Base-by-base conservation (phyloP, 2,329 filamentous ascomycete genomes). In the Fusarium protoensiforme region DNA sequence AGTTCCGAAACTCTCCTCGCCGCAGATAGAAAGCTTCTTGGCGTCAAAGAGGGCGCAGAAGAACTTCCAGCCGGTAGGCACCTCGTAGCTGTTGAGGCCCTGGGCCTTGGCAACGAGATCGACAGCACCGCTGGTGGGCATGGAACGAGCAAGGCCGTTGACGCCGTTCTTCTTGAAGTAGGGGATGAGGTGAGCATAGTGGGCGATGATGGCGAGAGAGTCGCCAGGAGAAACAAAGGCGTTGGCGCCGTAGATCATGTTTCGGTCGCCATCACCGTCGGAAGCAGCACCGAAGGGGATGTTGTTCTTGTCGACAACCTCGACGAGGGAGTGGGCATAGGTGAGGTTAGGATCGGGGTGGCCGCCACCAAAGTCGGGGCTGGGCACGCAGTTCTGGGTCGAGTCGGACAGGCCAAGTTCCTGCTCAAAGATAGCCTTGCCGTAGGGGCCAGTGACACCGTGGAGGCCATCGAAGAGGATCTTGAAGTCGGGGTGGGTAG, bases 191-290 rank as follows among this genome's bases (percentile, higher is more conserved):
- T 98, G 91, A 77, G 96, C 95, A 83, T 99, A 93, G 87, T 99
- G 96, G 57, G 96, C 95, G 80, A 99, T 99, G 82, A 99, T 99
- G 80, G 96, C 96, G 79, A 99, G 88, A 80, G 94, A 98, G 87
- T 99, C 96, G 81, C 96, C 96, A 9, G 96, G 96, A 9, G 96
- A 98, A 71, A 99, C 96, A 81, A 99, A 99, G 51, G 93, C 92
- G 80, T 97, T 96, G 75, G 96, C 95, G 72, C 96, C 96, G 85
- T 99, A 99, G 81, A 99, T 99, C 96, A 99, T 99, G 91, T 99
- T 99, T 78, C 96, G 94, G 87, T 99, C 96, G 79, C 96, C 96
- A 79, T 99, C 96, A 77, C 96, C 96, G 78, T 99, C 96, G 73
- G 94, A 97, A 56, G 96, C 96, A 67, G 96, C 96, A 80, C 96